Evolutionary conservation across 2,329 filamentous ascomycete genomes (phyloP).

Genomic region (Aspergillus japonicus): DNA sequence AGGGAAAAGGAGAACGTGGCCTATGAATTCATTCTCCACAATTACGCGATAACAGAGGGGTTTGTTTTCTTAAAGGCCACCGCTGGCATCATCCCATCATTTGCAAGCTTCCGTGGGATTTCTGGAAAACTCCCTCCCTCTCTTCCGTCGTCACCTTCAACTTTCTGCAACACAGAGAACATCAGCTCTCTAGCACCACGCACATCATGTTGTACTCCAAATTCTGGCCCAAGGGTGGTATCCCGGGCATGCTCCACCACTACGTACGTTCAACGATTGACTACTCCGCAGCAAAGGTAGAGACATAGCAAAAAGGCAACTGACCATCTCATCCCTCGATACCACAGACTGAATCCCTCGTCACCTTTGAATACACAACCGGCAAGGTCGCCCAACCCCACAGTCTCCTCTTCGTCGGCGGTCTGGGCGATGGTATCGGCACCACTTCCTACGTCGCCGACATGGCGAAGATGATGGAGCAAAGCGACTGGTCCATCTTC

Average conservation of each 20-base stretch:
- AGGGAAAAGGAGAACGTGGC: neutral
- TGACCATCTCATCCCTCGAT: slow-evolving; percentile 2
- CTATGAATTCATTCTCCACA: neutral
- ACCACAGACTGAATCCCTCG: slow-evolving; percentile 31
- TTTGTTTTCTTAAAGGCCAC: neutral
- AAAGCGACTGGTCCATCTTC: slow-evolving; percentile 52
- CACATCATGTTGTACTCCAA: slow-evolving; percentile 32
- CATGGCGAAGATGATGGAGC: slow-evolving; percentile 48
- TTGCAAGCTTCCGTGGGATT: neutral
- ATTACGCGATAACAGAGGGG: neutral
- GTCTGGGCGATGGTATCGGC: slow-evolving; percentile 56
- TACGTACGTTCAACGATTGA: slow-evolving; percentile 28
- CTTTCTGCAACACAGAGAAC: too few species aligned
- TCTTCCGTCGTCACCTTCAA: too few species aligned
- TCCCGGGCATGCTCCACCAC: slow-evolving; percentile 38
- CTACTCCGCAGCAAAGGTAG: neutral
- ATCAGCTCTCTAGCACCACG: neutral
- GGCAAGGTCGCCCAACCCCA: slow-evolving; percentile 36
- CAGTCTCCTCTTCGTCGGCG: slow-evolving; percentile 58
- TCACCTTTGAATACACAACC: slow-evolving; percentile 40
- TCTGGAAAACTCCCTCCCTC: neutral
- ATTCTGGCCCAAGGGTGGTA: slow-evolving; percentile 38
- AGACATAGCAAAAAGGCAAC: neutral
- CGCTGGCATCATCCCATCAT: neutral
- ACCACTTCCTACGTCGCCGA: slow-evolving; percentile 52